A percentile compares a stretch with the other conserved stretches of the same genome.
phyloP scores from a whole-genome alignment of 768 basidiomycete species.

The Calocybe gangraenosa region DNA sequence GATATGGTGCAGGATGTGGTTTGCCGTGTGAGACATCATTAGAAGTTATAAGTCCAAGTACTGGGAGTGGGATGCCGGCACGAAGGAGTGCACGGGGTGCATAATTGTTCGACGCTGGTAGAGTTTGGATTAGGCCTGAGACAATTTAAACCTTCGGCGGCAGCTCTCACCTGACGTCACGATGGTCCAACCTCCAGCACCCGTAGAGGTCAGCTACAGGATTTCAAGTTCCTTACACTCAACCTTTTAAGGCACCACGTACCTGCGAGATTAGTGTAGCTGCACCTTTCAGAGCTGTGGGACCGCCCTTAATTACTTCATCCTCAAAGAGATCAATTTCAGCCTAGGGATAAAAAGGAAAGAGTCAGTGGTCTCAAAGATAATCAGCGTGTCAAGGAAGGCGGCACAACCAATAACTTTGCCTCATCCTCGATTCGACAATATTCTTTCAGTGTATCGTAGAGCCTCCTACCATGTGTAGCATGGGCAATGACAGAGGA shows the following conservation, averaged over 20 bases:
- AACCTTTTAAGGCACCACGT: too few relatives aligned
- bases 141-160: background rate
- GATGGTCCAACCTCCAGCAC: conserved; percentile 66
- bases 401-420: conserved; percentile 47
- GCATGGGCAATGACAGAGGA: conserved; percentile 44
- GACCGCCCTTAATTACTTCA: conserved; percentile 62
- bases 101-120: conserved; percentile 68
- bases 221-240: too few relatives aligned
- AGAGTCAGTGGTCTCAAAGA: background rate
- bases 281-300: conserved; percentile 66
- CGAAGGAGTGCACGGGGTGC: conserved; percentile 62
- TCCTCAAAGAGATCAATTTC: conserved; percentile 79
- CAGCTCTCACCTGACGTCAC: conserved; percentile 64
- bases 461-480: conserved; percentile 73
- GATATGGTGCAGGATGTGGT: conserved; percentile 86
- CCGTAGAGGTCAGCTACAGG: conserved; percentile 27
- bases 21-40: conserved; percentile 72
- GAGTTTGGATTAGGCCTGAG: background rate
- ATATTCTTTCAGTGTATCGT: conserved; percentile 69
- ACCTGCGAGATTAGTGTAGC: conserved; percentile 48
- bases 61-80: conserved; percentile 57
- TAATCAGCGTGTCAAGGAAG: background rate
- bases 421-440: conserved; percentile 59
- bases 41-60: conserved; percentile 64
- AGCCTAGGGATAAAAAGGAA: conserved; percentile 29